phyloP scores from a whole-genome alignment of 2,329 filamentous ascomycete genomes.

The Coniosporium tulheliwenetii region DNA sequence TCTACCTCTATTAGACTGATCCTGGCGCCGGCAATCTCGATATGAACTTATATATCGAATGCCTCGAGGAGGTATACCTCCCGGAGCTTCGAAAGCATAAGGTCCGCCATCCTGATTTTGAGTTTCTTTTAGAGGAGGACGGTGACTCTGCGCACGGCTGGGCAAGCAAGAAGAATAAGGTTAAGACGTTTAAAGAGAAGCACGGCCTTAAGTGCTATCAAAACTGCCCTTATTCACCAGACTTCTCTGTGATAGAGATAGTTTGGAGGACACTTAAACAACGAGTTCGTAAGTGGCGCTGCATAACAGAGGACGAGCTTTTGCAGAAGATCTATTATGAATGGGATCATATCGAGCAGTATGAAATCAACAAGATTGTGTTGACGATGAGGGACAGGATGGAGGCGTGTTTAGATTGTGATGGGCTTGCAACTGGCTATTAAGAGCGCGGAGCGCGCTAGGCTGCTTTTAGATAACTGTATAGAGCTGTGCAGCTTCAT shows the following conservation, averaged over 20 bases:
- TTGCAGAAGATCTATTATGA: not conserved
- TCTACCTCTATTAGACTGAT: constrained; percentile 1
- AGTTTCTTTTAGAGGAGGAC: not conserved
- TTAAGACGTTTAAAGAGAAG: not conserved
- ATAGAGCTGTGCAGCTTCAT: too few species aligned
- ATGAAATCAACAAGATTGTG: constrained; percentile 1
- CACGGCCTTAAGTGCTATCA: not conserved
- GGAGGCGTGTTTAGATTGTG: not conserved
- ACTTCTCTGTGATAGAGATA: constrained; percentile 1
- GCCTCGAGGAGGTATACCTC: constrained; percentile 1
- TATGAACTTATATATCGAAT: constrained; percentile 1
- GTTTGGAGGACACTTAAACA: constrained; percentile 1
- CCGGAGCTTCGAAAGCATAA: not conserved
- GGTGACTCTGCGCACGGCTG: not conserved
- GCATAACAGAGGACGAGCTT: not conserved
- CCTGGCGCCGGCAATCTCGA: not conserved
- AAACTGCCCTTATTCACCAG: constrained; percentile 1
- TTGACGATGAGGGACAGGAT: not conserved
- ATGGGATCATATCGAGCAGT: not conserved
- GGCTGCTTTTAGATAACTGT: not conserved
- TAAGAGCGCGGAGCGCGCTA: too few species aligned
- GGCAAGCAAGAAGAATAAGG: not conserved
- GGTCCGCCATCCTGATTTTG: too few species aligned
- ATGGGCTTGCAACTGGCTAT: not conserved
- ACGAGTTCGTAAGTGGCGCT: not conserved